Evolutionary conservation across 2,329 filamentous ascomycete species (phyloP).

Genomic region (Penicillium frequentans): DNA sequence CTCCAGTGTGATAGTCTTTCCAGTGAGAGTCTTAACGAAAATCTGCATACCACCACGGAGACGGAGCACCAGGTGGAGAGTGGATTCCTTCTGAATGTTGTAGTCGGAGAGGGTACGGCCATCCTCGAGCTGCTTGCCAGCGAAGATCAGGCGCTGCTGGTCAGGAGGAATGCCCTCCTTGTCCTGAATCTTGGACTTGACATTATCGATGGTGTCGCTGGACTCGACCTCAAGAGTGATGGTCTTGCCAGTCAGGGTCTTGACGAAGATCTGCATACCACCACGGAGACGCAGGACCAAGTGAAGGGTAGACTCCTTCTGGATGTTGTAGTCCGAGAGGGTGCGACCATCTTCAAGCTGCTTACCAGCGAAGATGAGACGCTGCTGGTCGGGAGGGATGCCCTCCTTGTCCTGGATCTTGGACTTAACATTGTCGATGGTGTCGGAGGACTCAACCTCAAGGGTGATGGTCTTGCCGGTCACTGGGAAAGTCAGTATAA

Average conservation of each 20-base stretch:
- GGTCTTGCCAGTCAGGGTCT: slow-evolving; percentile 63
- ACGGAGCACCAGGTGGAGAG: slow-evolving; percentile 80
- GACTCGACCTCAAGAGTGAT: slow-evolving; percentile 68
- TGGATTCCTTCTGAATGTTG: slow-evolving; percentile 94
- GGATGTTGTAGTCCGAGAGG: slow-evolving; percentile 57
- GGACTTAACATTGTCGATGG: slow-evolving; percentile 57
- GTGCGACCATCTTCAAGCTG: slow-evolving; percentile 60
- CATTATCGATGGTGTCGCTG: slow-evolving; percentile 90
- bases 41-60: slow-evolving; percentile 76
- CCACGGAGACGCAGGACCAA: slow-evolving; percentile 72
- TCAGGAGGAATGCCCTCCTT: slow-evolving; percentile 97
- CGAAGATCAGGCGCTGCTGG: slow-evolving; percentile 94
- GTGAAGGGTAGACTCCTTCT: slow-evolving; percentile 68
- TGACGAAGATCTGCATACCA: slow-evolving; percentile 64
- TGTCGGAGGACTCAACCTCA: slow-evolving; percentile 53
- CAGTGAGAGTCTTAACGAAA: slow-evolving; percentile 61
- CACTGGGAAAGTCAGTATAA: slow-evolving; percentile 41
- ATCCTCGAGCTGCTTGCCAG: slow-evolving; percentile 94
- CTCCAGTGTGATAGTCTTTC: slow-evolving; percentile 92
- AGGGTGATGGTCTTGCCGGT: slow-evolving; percentile 60
- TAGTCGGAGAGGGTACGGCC: slow-evolving; percentile 88
- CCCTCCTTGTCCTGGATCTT: slow-evolving; percentile 63
- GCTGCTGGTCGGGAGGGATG: slow-evolving; percentile 60
- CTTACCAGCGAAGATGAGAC: slow-evolving; percentile 59
- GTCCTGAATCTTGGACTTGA: slow-evolving; percentile 96